A percentile compares a stretch with the other conserved stretches of the same genome.
Conservation (phyloP, 202 grass and related monocot genomes). For the Schoenoplectus tabernaemontani region DNA sequence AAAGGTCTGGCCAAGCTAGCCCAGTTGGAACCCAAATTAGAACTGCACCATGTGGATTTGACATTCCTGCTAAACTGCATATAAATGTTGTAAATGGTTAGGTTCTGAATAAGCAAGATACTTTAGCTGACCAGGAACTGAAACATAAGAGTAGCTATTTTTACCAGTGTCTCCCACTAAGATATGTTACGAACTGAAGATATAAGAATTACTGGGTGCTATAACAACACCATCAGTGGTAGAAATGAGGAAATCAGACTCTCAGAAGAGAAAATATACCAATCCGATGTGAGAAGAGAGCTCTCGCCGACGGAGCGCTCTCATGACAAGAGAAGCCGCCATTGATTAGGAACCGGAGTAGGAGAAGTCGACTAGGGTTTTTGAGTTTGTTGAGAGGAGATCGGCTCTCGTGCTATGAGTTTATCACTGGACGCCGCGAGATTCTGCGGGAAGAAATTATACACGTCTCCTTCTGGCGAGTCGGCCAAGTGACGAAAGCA, state of each 20-base stretch:
- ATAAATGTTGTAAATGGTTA: neutral
- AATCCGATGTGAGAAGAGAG: conserved; percentile 38
- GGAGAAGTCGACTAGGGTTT: conserved; percentile 16
- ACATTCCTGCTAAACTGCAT: conserved; percentile 36
- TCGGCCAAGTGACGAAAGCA: neutral
- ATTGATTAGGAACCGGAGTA: conserved; percentile 18
- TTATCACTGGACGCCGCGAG: neutral
- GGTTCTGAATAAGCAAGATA: neutral
- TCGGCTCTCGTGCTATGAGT: neutral
- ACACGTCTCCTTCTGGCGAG: conserved; percentile 5
- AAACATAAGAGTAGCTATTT: neutral
- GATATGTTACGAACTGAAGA: neutral
- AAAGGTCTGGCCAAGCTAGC: conserved; percentile 40
- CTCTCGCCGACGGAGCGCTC: conserved; percentile 44
- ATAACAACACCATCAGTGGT: neutral
- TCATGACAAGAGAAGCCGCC: conserved; percentile 46
- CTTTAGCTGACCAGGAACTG: neutral
- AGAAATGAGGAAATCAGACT: neutral
- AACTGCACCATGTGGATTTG: conserved; percentile 29
- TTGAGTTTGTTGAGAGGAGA: conserved; percentile 23
- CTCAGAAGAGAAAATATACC: conserved; percentile 13
- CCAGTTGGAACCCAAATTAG: conserved; percentile 30
- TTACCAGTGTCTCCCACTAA: neutral
- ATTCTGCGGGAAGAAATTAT: neutral
- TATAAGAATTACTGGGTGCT: neutral